Percentiles rank a stretch among this genome's conserved stretches.
Evolutionary conservation across 129 eudicot genomes (phyloP).

Genomic region (Pulicaria dysenterica): DNA sequence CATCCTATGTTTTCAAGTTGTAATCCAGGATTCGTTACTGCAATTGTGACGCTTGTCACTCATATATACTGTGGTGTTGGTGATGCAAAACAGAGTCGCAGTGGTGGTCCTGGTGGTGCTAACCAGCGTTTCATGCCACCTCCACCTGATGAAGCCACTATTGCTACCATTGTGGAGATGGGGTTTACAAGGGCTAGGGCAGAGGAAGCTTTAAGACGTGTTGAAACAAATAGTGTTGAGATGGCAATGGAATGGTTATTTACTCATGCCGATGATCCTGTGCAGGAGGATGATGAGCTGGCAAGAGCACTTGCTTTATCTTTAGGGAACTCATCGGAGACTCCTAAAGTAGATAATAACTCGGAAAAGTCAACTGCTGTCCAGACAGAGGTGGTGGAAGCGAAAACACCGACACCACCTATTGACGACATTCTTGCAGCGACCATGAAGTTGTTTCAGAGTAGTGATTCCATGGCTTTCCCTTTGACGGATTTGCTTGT

Average conservation of each 20-base stretch:
- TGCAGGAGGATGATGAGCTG: constrained; percentile 92
- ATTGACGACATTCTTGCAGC: constrained; percentile 87
- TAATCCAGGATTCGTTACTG: constrained; percentile 60
- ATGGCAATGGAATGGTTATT: constrained; percentile 99
- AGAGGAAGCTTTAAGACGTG: constrained; percentile 94
- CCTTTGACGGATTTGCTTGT: constrained; percentile 81
- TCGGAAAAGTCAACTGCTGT: constrained; percentile 59
- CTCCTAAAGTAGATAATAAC: constrained; percentile 64
- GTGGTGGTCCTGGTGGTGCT: constrained; percentile 59
- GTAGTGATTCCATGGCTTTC: constrained; percentile 78
- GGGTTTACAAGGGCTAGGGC: constrained; percentile 96
- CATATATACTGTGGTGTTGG: constrained; percentile 85
- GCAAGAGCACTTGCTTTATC: constrained; percentile 96
- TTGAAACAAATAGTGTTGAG: constrained; percentile 93
- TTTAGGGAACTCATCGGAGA: constrained; percentile 81
- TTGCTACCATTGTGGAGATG: constrained; percentile 94
- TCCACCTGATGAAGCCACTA: constrained; percentile 95
- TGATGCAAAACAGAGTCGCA: constrained; percentile 64
- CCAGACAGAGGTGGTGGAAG: constrained; percentile 60
- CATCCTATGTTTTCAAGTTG: constrained; percentile 84
- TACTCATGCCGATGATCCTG: constrained; percentile 92
- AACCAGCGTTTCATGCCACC: constrained; percentile 77
- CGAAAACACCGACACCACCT: constrained; percentile 74
- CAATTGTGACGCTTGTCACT: constrained; percentile 73
- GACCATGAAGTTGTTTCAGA: constrained; percentile 79